Base-by-base conservation (phyloP, 2,329 filamentous ascomycete species). In the Arthrobotrys iridis region DNA sequence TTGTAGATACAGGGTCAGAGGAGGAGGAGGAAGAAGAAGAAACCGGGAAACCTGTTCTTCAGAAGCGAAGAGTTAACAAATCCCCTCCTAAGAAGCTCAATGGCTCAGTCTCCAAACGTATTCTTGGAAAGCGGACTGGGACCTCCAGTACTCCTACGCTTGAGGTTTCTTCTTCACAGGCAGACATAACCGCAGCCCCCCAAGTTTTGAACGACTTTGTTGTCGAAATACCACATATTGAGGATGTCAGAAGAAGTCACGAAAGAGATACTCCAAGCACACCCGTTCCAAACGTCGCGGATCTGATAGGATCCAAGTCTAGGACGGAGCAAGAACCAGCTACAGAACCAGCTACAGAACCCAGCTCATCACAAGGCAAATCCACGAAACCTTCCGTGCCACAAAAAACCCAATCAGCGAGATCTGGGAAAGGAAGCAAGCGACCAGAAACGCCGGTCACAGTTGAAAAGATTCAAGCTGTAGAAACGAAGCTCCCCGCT, bases 181-280 rank as follows among this genome's bases (percentile, higher is more conserved):
- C 60, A 0, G 52, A 60, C 10, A 26, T 15, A 5, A 59, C 5
- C 13, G 7, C 30, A 7, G 26, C 18, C 8, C 37, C 24, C 5
- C 50, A 30, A 4, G 30, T 55, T 15, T 55, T 57, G 13, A 65
- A 26, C 35, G 48, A 60, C 30, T 73, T 73, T 40, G 60, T 66
- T 13, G 60, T 73, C 20, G 68, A 73, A 26, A 48, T 73, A 4
- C 68, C 60, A 11, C 60, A 43, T 30, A 73, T 73, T 20, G 59
- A 73, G 8, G 68, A 73, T 6, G 30, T 73, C 15, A 18, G 46
- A 22, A 11, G 57, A 4, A 43, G 35, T 33, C 33, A 15, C 10
- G 52, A 65, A 26, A 64, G 68, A 55, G 41, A 30, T 4, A n/a
- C 24, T n/a, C 55, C 60, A 1, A 10, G 18, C 15, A 41, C 50